Evolutionary conservation across 768 basidiomycete species (phyloP), one percentile per base, ranked within the genome.

Genomic region (Mycena albidolilacea): DNA sequence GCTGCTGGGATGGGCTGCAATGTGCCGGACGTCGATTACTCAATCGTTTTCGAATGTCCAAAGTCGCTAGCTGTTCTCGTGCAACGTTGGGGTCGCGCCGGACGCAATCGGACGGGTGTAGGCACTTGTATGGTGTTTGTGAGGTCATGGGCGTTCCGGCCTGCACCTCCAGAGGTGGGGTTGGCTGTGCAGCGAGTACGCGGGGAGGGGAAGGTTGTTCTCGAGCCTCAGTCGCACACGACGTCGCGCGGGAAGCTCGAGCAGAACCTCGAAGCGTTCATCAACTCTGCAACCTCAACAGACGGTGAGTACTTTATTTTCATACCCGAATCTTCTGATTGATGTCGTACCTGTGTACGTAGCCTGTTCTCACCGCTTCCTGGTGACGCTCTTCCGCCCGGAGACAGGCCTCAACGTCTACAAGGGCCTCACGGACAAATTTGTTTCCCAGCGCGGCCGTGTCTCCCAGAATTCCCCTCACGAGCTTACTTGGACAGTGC

Each of bases 71-170:
- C n/a, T n/a, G n/a, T n/a, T n/a, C n/a, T n/a, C n/a, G n/a, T n/a
- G n/a, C n/a, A n/a, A n/a, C n/a, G n/a, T n/a, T n/a, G n/a, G n/a
- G n/a, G n/a, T 77, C 71, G 59, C 11, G 68, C 74, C 12, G 65
- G 48, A 5, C 61, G 72, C 3, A 64, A 44, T 17, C 64, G 63
- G 5, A n/a, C 4, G 6, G 57, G 60, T 2, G 39, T 64, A 1
- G 69, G 69, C 1, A 64, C 61, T 7, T 78, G 77, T 44, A 21
- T 75, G 38, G 44, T 78, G 5, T 68, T 78, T 41, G 71, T 78
- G 5, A 71, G 50, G 12, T 9, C 35, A 19, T 78, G 77, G 77
- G 77, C 76, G n/a, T 69, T 73, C 58, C 21, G 71, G 35, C 67
- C 69, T 1, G 50, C 54, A 7, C 55, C 67, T 41, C 63, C 62